These are phyloP conservation scores for Lactarius vividus DNA, from an alignment of 768 basidiomycete species.

Conservation along the genomic window DNA sequence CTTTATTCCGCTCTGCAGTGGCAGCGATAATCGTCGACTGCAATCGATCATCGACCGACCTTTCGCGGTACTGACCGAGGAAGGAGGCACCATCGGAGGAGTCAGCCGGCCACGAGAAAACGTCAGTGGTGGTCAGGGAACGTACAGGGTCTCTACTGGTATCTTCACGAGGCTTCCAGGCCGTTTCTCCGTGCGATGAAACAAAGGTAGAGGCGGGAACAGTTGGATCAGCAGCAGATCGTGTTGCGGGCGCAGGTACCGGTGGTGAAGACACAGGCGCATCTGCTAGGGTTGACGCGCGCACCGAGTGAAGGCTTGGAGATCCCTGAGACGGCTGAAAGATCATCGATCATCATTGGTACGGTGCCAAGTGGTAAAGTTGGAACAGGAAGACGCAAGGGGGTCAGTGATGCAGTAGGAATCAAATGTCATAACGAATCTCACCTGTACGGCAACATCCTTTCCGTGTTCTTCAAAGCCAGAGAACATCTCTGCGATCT, in stretches of 20 bases:
- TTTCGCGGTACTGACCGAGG: conserved; percentile 1
- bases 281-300: too few relatives aligned
- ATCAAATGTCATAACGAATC: too few relatives aligned
- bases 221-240: neutral
- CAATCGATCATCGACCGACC: neutral
- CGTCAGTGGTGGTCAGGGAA: neutral
- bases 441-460: too few relatives aligned
- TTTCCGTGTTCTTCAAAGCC: too few relatives aligned
- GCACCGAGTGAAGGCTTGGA: too few relatives aligned
- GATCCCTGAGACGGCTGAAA: too few relatives aligned
- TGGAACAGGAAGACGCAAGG: too few relatives aligned
- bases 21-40: neutral
- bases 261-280: too few relatives aligned
- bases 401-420: too few relatives aligned
- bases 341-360: too few relatives aligned
- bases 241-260: neutral
- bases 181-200: conserved; percentile 6
- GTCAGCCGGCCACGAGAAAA: neutral
- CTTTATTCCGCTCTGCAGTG: neutral
- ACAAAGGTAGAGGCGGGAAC: neutral
- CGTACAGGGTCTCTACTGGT: conserved; percentile 1
- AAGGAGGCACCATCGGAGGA: neutral
- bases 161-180: neutral
- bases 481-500: too few relatives aligned
- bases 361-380: too few relatives aligned